These are phyloP conservation scores for Mortierella alpina DNA, from an alignment of 192 early-diverging fungal species.

Conservation along the genomic window DNA sequence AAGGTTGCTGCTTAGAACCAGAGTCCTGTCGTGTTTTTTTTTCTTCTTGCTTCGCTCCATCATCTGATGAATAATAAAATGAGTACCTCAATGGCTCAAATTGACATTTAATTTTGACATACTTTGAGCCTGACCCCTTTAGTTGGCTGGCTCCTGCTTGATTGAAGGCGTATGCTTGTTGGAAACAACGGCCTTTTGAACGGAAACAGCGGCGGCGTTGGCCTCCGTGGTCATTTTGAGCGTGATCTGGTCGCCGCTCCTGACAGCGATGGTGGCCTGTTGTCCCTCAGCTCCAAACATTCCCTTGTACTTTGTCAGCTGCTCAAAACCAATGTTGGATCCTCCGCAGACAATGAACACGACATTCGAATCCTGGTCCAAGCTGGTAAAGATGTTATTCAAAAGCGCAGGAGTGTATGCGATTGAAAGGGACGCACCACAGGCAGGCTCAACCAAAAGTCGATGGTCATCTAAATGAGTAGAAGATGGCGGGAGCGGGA, in stretches of 20 bases:
- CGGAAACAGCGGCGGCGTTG: background rate
- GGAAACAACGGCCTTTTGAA: slow-evolving; percentile 31
- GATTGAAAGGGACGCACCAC: slow-evolving; percentile 70
- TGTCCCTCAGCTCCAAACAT: slow-evolving; percentile 56
- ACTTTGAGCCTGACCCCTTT: too few relatives aligned
- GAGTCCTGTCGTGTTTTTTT: background rate
- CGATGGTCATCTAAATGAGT: slow-evolving; percentile 63
- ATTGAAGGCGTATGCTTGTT: slow-evolving; percentile 7
- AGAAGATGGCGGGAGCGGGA: slow-evolving; percentile 32
- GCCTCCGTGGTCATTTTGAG: slow-evolving; percentile 58
- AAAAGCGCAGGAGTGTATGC: slow-evolving; percentile 69
- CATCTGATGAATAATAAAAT: too few relatives aligned
- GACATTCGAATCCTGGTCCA: slow-evolving; percentile 65
- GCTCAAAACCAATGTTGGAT: slow-evolving; percentile 70
- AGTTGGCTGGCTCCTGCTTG: background rate
- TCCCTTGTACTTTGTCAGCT: slow-evolving; percentile 66
- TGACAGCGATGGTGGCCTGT: slow-evolving; percentile 74
- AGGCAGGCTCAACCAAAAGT: slow-evolving; percentile 70
- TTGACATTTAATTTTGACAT: too few relatives aligned
- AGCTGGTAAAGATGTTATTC: slow-evolving; percentile 68
- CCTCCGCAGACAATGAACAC: slow-evolving; percentile 79
- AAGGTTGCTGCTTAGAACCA: slow-evolving; percentile 15
- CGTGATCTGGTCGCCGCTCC: slow-evolving; percentile 75
- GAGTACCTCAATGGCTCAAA: too few relatives aligned
- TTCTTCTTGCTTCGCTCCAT: too few relatives aligned